phyloP scores from a whole-genome alignment of 192 early-diverging fungal genomes.

The Chytriomyces sp. region DNA sequence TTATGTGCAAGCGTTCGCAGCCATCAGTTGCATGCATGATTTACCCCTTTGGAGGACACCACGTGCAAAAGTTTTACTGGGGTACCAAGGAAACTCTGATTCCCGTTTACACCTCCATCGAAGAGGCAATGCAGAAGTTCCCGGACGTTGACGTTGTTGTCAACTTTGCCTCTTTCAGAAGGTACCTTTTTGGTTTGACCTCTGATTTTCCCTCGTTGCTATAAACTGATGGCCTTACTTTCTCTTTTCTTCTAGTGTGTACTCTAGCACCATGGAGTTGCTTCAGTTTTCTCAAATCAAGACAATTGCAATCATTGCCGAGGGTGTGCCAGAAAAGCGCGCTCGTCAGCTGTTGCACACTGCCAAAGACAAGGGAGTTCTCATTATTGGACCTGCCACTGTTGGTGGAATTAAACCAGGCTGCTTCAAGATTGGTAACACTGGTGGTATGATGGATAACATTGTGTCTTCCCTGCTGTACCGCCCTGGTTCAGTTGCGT shows the following conservation, averaged over 20 bases:
- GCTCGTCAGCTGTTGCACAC: conserved; percentile 88
- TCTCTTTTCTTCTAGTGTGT: conserved; percentile 65
- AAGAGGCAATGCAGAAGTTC: conserved; percentile 82
- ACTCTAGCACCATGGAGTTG: conserved; percentile 90
- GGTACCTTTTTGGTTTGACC: conserved; percentile 25
- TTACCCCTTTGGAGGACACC: conserved; percentile 98
- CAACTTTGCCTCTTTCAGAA: conserved; percentile 98
- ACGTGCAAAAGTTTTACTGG: conserved; percentile 99
- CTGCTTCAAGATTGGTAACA: conserved; percentile 99
- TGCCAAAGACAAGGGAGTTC: conserved; percentile 77
- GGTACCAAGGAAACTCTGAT: conserved; percentile 96
- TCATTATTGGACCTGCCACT: conserved; percentile 96
- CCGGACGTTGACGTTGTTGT: conserved; percentile 93
- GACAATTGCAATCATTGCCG: conserved; percentile 96
- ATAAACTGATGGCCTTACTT: neutral
- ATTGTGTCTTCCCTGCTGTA: conserved; percentile 97
- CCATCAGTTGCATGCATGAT: conserved; percentile 99
- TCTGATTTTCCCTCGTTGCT: neutral
- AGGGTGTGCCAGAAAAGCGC: conserved; percentile 97
- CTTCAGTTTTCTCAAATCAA: conserved; percentile 83
- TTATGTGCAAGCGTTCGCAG: conserved; percentile 89
- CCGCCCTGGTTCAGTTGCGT: conserved; percentile 93
- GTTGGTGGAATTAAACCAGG: conserved; percentile 99
- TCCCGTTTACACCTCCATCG: conserved; percentile 87
- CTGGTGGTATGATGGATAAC: conserved; percentile 99